A percentile compares a stretch with the other conserved stretches of the same genome.
Evolutionary conservation across 2,329 filamentous ascomycete genomes (phyloP).

Genomic region (Aspergillus fischeri): DNA sequence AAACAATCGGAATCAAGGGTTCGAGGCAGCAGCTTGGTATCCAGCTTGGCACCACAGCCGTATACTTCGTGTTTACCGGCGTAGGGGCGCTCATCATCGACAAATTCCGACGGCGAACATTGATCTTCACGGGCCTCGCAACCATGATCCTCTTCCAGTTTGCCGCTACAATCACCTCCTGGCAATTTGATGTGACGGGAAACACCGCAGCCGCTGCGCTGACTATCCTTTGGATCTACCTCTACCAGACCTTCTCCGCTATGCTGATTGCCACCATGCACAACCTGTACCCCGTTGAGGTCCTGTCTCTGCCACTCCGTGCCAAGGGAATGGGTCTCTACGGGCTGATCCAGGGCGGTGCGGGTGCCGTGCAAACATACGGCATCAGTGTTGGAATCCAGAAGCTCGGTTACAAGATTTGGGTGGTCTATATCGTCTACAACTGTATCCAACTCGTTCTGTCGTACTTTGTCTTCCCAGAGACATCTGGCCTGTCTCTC

Average conservation of each 20-base stretch:
- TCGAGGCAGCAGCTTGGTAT: slow-evolving; percentile 41
- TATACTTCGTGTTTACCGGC: slow-evolving; percentile 46
- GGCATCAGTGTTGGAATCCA: slow-evolving; percentile 47
- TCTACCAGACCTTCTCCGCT: slow-evolving; percentile 47
- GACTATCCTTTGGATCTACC: slow-evolving; percentile 47
- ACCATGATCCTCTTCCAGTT: slow-evolving; percentile 45
- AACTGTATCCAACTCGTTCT: slow-evolving; percentile 46
- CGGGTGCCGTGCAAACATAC: slow-evolving; percentile 43
- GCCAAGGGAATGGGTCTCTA: slow-evolving; percentile 47
- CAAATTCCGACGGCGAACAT: slow-evolving; percentile 39
- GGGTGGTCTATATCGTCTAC: slow-evolving; percentile 50
- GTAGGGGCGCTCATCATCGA: slow-evolving; percentile 44
- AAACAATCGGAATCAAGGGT: slow-evolving; percentile 40
- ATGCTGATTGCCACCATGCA: slow-evolving; percentile 47
- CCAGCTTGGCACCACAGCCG: slow-evolving; percentile 41
- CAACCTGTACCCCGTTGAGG: slow-evolving; percentile 45
- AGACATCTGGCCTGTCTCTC: slow-evolving; percentile 47
- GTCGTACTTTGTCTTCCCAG: slow-evolving; percentile 51
- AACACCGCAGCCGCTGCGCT: slow-evolving; percentile 36
- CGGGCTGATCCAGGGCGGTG: slow-evolving; percentile 43
- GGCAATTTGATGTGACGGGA: slow-evolving; percentile 38
- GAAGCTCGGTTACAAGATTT: slow-evolving; percentile 50
- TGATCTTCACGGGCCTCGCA: slow-evolving; percentile 44
- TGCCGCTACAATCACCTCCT: slow-evolving; percentile 46
- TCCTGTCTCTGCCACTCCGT: slow-evolving; percentile 42